Evolutionary conservation across 2,329 filamentous ascomycete species (phyloP).

Genomic region (Diplodia sapinea): DNA sequence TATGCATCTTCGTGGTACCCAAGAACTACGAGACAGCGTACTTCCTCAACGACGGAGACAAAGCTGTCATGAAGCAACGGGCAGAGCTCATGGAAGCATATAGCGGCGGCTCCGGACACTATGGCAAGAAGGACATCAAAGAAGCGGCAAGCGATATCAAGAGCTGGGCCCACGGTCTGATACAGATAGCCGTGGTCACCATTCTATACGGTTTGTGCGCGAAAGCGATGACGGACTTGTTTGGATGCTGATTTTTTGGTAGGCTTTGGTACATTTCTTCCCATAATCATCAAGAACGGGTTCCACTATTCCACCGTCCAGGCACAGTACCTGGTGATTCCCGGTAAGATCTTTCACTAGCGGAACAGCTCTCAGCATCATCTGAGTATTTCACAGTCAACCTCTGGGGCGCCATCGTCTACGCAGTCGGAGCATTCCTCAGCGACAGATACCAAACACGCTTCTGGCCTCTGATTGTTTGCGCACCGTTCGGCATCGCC

Average conservation of each 20-base stretch:
- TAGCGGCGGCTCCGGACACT: slow-evolving; percentile 41
- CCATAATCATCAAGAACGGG: slow-evolving; percentile 51
- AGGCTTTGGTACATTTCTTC: slow-evolving; percentile 51
- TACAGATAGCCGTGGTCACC: slow-evolving; percentile 50
- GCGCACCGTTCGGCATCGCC: slow-evolving; percentile 41
- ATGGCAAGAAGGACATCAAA: slow-evolving; percentile 41
- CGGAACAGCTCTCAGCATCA: not conserved
- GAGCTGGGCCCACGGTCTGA: slow-evolving; percentile 44
- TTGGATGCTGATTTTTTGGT: slow-evolving; percentile 23
- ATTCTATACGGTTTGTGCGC: slow-evolving; percentile 43
- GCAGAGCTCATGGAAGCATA: slow-evolving; percentile 43
- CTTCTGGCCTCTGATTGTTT: slow-evolving; percentile 46
- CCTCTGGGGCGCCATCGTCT: slow-evolving; percentile 50
- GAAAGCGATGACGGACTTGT: slow-evolving; percentile 6
- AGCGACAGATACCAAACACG: slow-evolving; percentile 48
- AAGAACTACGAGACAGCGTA: slow-evolving; percentile 44
- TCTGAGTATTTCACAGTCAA: slow-evolving; percentile 38
- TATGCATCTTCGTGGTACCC: slow-evolving; percentile 42
- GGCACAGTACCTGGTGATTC: slow-evolving; percentile 42
- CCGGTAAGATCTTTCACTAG: not conserved
- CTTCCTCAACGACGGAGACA: slow-evolving; percentile 43
- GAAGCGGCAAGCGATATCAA: slow-evolving; percentile 43
- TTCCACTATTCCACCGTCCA: slow-evolving; percentile 50
- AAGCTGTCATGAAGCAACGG: slow-evolving; percentile 43
- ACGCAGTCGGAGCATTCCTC: slow-evolving; percentile 47